These are phyloP conservation scores for Fagus sylvatica DNA, from an alignment of 306 rosid species.

Conservation along the genomic window DNA sequence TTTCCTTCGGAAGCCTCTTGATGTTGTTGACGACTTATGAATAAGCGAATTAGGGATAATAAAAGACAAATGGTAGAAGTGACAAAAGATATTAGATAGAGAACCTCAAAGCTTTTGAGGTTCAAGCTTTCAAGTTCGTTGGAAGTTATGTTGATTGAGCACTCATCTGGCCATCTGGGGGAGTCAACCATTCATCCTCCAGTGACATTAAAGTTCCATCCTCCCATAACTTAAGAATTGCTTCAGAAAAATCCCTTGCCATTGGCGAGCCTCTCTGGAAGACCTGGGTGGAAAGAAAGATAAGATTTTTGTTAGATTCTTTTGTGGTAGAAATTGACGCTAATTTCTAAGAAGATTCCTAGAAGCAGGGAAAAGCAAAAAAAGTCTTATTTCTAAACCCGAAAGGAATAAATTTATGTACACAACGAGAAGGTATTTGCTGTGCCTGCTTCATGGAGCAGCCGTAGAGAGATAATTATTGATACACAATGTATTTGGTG, in stretches of 20 bases:
- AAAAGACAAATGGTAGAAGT: conserved; percentile 54
- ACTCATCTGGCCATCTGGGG: background rate
- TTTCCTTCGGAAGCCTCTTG: conserved; percentile 21
- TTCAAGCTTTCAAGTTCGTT: conserved; percentile 29
- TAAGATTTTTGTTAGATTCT: no score
- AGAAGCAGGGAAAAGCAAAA: no score
- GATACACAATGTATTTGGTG: no score
- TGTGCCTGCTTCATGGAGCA: no score
- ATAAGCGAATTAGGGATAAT: conserved; percentile 23
- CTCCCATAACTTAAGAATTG: conserved; percentile 48
- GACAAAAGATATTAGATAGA: conserved; percentile 50
- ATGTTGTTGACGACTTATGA: conserved; percentile 1
- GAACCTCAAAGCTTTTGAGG: conserved; percentile 54
- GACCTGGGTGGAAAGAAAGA: conserved; percentile 45
- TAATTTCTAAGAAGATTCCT: no score
- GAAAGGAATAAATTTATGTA: no score
- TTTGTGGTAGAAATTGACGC: no score
- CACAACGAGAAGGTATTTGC: no score
- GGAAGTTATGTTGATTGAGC: conserved; percentile 27
- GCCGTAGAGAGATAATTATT: no score
- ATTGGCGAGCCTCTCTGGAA: conserved; percentile 77
- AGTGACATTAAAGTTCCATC: conserved; percentile 37
- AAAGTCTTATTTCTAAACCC: no score
- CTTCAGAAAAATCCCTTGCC: conserved; percentile 54
- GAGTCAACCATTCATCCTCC: conserved; percentile 43